Base-by-base conservation (phyloP, 768 basidiomycete genomes). In the Hygrocybe punicea region DNA sequence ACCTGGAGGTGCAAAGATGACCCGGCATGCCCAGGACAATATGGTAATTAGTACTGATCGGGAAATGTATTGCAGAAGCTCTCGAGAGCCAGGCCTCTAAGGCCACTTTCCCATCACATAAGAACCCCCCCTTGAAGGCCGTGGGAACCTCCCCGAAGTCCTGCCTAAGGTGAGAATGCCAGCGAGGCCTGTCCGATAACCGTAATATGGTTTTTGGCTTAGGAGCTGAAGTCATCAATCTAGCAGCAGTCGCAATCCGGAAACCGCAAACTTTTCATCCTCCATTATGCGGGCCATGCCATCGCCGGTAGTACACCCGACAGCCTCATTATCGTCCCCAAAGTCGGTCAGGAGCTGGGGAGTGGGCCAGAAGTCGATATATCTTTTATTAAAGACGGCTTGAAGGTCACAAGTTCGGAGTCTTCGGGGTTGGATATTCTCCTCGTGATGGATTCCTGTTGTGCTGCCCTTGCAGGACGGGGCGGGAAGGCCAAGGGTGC, bases 391-490 rank as follows among this genome's bases (percentile, higher is more conserved):
- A 52, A 52, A 49, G 48, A 49, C 23, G 46, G 4, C n/a, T 23
- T 57, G 50, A 60, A 58, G 51, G 56, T 39, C 48, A 2, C 6
- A 55, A 33, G 17, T 60, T 57, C 56, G 33, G 23, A 46, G 36
- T 57, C 44, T 57, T 47, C 34, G 44, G 57, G 57, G 57, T 42
- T 60, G 14, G 60, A 60, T 58, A 21, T 60, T 57, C 60, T 58
- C 52, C 57, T 60, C 19, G 52, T 60, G 57, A 60, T 60, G 25
- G 23, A 51, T 51, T 51, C 51, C 29, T 53, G 59, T 54, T 58
- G 51, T 60, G 60, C 60, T 57, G 51, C n/a, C 46, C 57, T 60
- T 60, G 56, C 49, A 57, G 59, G 59, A 57, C 33, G 46, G 59
- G 50, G 56, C 23, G 34, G 51, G 56, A 53, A 57, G 56, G 50